These are phyloP conservation scores for Phytophthora meadii DNA, from an alignment of 352 stramenopile species.

Conservation along the genomic window DNA sequence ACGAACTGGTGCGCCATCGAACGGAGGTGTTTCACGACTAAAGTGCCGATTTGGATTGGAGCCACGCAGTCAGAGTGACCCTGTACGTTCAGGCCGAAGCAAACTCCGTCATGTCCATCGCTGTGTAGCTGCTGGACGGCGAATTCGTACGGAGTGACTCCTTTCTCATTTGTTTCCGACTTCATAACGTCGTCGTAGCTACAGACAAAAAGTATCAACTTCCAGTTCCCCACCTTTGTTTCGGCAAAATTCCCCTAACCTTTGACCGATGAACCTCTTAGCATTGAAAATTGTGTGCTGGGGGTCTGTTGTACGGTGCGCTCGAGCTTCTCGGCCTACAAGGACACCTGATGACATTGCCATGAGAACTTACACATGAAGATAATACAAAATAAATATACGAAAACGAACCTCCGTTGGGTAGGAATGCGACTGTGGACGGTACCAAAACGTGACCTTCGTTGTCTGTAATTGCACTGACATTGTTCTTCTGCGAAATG, in stretches of 20 bases:
- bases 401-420: conserved; percentile 42
- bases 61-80: conserved; percentile 56
- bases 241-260: conserved; percentile 16
- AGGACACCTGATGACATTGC: conserved; percentile 36
- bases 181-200: conserved; percentile 42
- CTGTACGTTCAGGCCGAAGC: conserved; percentile 50
- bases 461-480: conserved; percentile 67
- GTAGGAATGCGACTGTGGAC: conserved; percentile 72
- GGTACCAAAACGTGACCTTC: conserved; percentile 60
- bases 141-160: conserved; percentile 58
- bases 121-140: conserved; percentile 20
- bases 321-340: conserved; percentile 56
- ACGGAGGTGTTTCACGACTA: conserved; percentile 54
- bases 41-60: conserved; percentile 50
- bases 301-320: conserved; percentile 58
- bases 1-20: conserved; percentile 59
- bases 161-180: conserved; percentile 18
- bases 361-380: conserved; percentile 1
- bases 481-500: conserved; percentile 67
- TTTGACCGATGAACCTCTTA: conserved; percentile 76
- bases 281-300: conserved; percentile 78
- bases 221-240: neutral
- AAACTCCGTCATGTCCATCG: conserved; percentile 38
- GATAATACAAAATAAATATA: neutral
- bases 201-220: conserved; percentile 6